These are phyloP conservation scores for Lonicera japonica DNA, from an alignment of 129 eudicot genomes.

Conservation along the genomic window DNA sequence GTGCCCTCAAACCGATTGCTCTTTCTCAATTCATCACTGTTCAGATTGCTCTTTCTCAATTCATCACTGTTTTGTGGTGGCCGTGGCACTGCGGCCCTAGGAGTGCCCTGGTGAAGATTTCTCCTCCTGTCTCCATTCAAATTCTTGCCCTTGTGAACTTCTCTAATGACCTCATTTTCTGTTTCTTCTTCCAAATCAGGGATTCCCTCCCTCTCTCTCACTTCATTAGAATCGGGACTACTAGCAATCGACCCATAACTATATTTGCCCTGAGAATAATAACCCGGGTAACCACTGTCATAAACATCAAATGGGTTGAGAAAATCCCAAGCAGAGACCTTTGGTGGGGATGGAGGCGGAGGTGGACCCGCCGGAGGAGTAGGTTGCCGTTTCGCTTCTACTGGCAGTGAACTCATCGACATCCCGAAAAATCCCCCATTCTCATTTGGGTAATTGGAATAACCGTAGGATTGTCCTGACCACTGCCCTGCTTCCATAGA, in stretches of 20 bases:
- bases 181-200: slow-evolving; percentile 98
- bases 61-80: slow-evolving; percentile 3
- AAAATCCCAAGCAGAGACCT: slow-evolving; percentile 64
- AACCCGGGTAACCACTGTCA: slow-evolving; percentile 34
- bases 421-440: slow-evolving; percentile 51
- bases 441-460: slow-evolving; percentile 33
- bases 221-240: slow-evolving; percentile 89
- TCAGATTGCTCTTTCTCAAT: background rate
- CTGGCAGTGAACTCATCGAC: slow-evolving; percentile 23
- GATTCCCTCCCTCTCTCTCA: slow-evolving; percentile 91
- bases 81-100: slow-evolving; percentile 26
- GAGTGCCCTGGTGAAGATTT: slow-evolving; percentile 30
- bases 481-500: slow-evolving; percentile 15
- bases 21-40: background rate
- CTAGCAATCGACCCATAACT: slow-evolving; percentile 61
- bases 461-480: slow-evolving; percentile 8
- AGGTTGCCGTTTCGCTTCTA: slow-evolving; percentile 13
- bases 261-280: slow-evolving; percentile 22
- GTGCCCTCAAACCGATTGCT: slow-evolving; percentile 10
- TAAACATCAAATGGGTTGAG: slow-evolving; percentile 62
- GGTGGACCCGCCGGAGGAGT: slow-evolving; percentile 37
- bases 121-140: slow-evolving; percentile 21
- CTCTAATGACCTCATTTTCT: slow-evolving; percentile 54
- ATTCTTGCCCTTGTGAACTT: slow-evolving; percentile 30
- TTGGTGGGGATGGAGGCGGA: slow-evolving; percentile 75